Evolutionary conservation across 805 yeast genomes (phyloP).

Genomic region (Barnettozyma wickerhamii): DNA sequence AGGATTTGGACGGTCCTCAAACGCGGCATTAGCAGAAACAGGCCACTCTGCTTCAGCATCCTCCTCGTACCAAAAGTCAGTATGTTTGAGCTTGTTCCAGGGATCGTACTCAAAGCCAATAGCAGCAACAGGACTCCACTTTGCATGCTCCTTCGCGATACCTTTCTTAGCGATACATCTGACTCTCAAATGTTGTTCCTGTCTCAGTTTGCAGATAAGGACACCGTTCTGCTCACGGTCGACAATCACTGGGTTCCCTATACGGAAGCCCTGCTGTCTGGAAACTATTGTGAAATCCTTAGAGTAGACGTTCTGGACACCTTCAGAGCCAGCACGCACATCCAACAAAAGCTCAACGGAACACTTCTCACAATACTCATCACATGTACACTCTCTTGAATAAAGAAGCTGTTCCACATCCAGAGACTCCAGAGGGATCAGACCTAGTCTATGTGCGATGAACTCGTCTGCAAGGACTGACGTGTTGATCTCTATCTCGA

Average conservation of each 20-base stretch:
- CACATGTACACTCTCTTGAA: constrained; percentile 96
- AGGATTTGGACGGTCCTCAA: constrained; percentile 92
- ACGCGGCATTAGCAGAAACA: constrained; percentile 76
- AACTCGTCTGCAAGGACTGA: constrained; percentile 97
- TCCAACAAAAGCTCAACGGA: constrained; percentile 81
- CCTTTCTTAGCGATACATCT: constrained; percentile 97
- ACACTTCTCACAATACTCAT: constrained; percentile 94
- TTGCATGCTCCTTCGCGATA: constrained; percentile 95
- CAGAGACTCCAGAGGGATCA: constrained; percentile 81
- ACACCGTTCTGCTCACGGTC: constrained; percentile 80
- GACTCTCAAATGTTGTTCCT: constrained; percentile 84
- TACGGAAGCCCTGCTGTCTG: constrained; percentile 32
- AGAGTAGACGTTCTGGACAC: constrained; percentile 86
- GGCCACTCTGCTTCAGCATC: constrained; percentile 94
- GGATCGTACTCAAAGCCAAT: constrained; percentile 97
- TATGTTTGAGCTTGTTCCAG: constrained; percentile 96
- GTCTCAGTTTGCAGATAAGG: constrained; percentile 84
- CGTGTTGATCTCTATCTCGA: constrained; percentile 89
- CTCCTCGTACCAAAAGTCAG: constrained; percentile 95
- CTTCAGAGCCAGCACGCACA: constrained; percentile 86
- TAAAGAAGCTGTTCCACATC: constrained; percentile 82
- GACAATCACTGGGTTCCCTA: constrained; percentile 84
- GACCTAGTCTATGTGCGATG: constrained; percentile 88
- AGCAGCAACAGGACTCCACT: constrained; percentile 97
- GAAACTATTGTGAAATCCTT: constrained; percentile 59